Evolutionary conservation across 2,329 filamentous ascomycete genomes (phyloP).

Genomic region (Hortaea sp.): DNA sequence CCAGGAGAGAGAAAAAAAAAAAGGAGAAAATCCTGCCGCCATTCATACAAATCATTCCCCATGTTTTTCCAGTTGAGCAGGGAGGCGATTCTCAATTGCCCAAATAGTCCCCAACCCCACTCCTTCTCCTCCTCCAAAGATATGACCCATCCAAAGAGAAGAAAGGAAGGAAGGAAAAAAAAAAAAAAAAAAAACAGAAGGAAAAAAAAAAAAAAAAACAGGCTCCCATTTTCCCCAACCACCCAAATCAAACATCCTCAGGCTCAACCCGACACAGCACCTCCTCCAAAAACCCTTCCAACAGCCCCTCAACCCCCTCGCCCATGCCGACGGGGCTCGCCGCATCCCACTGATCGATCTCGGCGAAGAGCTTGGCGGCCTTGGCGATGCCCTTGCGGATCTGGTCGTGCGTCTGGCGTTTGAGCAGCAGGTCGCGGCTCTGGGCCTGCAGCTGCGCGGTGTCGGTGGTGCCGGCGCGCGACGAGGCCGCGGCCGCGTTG

Average conservation of each 20-base stretch:
- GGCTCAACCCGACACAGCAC: constrained; percentile 86
- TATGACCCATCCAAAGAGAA: not conserved
- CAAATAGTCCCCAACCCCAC: too few relatives aligned
- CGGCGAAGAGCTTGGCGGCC: constrained; percentile 70
- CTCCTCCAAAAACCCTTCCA: constrained; percentile 90
- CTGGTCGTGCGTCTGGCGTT: constrained; percentile 67
- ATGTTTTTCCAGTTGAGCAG: too few relatives aligned
- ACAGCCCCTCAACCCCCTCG: constrained; percentile 73
- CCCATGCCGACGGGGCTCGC: constrained; percentile 88
- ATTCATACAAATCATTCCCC: too few relatives aligned
- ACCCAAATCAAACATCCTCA: constrained; percentile 50
- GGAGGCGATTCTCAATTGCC: too few relatives aligned
- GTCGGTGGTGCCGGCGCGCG: constrained; percentile 5
- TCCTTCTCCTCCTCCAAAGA: too few relatives aligned
- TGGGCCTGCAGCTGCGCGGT: constrained; percentile 2
- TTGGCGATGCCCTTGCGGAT: constrained; percentile 73
- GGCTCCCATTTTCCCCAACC: not conserved
- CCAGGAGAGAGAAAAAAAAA: too few relatives aligned
- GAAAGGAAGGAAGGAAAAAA: not conserved
- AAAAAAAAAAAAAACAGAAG: not conserved
- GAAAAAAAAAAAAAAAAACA: not conserved
- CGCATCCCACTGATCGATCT: constrained; percentile 83
- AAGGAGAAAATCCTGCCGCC: too few relatives aligned
- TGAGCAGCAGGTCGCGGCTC: constrained; percentile 28
- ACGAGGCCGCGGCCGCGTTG: constrained; percentile 6